Evolutionary conservation across 495 filamentous ascomycete genomes (phyloP).

Genomic region (Platismatia glauca): DNA sequence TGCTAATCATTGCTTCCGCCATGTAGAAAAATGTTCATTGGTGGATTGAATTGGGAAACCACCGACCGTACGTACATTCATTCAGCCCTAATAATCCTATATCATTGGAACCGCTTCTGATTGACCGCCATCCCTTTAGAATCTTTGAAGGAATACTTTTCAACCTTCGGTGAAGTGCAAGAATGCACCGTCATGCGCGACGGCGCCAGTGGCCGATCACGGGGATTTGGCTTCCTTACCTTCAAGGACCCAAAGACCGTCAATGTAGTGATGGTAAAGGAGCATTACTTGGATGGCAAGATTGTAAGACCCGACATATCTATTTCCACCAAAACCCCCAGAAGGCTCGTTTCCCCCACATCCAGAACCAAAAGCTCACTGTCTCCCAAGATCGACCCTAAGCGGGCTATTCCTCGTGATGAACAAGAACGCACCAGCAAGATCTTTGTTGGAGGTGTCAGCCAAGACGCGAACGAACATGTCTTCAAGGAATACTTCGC

Average conservation of each 20-base stretch:
- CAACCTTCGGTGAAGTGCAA: slow-evolving; percentile 91
- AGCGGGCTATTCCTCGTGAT: slow-evolving; percentile 92
- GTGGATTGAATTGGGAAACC: slow-evolving; percentile 97
- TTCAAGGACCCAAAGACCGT: slow-evolving; percentile 96
- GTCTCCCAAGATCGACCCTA: slow-evolving; percentile 76
- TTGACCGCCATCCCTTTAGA: slow-evolving; percentile 44
- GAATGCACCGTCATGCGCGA: slow-evolving; percentile 99
- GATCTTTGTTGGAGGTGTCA: slow-evolving; percentile 96
- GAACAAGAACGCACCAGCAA: slow-evolving; percentile 97
- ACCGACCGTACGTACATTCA: slow-evolving; percentile 72
- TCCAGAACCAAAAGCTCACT: slow-evolving; percentile 23
- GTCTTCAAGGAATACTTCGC: slow-evolving; percentile 96
- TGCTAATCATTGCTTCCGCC: slow-evolving; percentile 16
- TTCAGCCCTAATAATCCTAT: slow-evolving; percentile 8
- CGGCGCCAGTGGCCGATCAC: slow-evolving; percentile 82
- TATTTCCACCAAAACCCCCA: slow-evolving; percentile 14
- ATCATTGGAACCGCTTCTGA: slow-evolving; percentile 6
- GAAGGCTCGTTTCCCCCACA: slow-evolving; percentile 11
- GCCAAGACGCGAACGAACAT: slow-evolving; percentile 88
- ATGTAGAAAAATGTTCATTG: slow-evolving; percentile 97
- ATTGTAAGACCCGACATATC: slow-evolving; percentile 57
- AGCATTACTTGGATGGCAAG: slow-evolving; percentile 95
- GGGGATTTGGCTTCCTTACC: slow-evolving; percentile 94
- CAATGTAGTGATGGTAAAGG: slow-evolving; percentile 99
- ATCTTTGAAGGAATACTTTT: slow-evolving; percentile 97